phyloP scores from a whole-genome alignment of 2,329 filamentous ascomycete species.

The Aspergillus ibericus region DNA sequence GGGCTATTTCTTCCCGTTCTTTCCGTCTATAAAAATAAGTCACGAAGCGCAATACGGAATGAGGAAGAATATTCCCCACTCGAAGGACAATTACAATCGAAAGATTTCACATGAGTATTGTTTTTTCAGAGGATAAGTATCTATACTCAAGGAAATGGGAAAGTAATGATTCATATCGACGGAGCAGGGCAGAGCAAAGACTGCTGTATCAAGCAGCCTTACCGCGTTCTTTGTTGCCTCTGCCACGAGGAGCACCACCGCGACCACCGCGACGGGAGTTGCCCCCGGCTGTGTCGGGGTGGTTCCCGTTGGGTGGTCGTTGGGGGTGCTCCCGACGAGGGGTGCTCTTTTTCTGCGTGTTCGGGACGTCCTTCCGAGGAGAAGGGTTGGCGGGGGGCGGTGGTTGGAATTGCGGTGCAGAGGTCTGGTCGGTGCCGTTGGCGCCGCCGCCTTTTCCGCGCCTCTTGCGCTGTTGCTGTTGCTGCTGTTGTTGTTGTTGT shows the following conservation, averaged over 20 bases:
- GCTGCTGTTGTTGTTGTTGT: too few relatives aligned
- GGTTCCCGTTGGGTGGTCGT: conserved; percentile 13
- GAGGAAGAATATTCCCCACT: too few relatives aligned
- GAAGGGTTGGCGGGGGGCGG: conserved; percentile 12
- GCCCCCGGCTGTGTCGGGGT: conserved; percentile 7
- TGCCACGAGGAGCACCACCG: conserved; percentile 11
- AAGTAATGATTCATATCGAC: too few relatives aligned
- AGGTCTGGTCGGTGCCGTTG: conserved; percentile 2
- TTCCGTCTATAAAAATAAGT: background rate
- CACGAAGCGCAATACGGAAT: too few relatives aligned
- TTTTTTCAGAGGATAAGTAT: too few relatives aligned
- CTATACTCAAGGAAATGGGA: too few relatives aligned
- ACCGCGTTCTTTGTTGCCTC: conserved; percentile 14
- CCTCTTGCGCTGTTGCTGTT: conserved; percentile 14
- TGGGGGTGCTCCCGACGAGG: conserved; percentile 14
- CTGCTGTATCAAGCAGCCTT: background rate
- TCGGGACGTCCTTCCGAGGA: conserved; percentile 4
- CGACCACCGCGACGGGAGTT: conserved; percentile 26
- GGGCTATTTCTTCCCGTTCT: background rate
- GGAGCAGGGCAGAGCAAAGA: too few relatives aligned
- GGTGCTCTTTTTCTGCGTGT: background rate
- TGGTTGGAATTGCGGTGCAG: background rate
- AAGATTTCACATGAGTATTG: too few relatives aligned
- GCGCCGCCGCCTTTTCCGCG: conserved; percentile 12
- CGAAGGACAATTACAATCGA: too few relatives aligned